Percentiles rank a stretch among this genome's conserved stretches.
Evolutionary conservation across 352 stramenopile genomes (phyloP).

Genomic region (Thraustochytrium sp.): DNA sequence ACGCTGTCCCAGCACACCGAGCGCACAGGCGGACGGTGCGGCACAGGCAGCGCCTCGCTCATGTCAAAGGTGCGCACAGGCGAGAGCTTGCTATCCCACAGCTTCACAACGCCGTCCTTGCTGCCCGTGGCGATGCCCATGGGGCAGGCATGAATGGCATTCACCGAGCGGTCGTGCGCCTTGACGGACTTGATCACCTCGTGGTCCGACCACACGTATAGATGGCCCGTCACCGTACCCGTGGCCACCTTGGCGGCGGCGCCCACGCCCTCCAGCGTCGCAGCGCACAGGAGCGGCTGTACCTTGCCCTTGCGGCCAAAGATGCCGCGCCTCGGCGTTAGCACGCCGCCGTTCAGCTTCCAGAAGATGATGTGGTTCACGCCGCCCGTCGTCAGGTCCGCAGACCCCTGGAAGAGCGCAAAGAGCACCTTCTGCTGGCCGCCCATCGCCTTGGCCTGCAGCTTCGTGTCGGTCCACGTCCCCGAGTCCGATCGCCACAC

Average conservation of each 20-base stretch:
- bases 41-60: slow-evolving; percentile 22
- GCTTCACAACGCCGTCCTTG: slow-evolving; percentile 73
- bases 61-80: slow-evolving; percentile 40
- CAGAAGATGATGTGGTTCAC: slow-evolving; percentile 43
- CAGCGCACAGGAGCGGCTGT: slow-evolving; percentile 18
- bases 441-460: slow-evolving; percentile 34
- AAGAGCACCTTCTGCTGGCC: slow-evolving; percentile 39
- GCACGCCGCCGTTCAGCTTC: background rate
- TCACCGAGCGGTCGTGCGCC: slow-evolving; percentile 56
- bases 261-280: background rate
- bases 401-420: slow-evolving; percentile 20
- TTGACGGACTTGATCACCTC: slow-evolving; percentile 52
- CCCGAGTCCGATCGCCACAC: slow-evolving; percentile 55
- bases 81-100: slow-evolving; percentile 69
- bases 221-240: slow-evolving; percentile 64
- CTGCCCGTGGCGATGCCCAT: slow-evolving; percentile 64
- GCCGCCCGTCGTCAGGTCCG: slow-evolving; percentile 15
- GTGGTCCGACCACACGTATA: slow-evolving; percentile 66
- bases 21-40: slow-evolving; percentile 47
- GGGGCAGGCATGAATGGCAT: slow-evolving; percentile 55
- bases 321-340: slow-evolving; percentile 1
- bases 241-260: slow-evolving; percentile 57
- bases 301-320: slow-evolving; percentile 41
- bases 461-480: slow-evolving; percentile 27
- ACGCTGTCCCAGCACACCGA: slow-evolving; percentile 51